Conservation (phyloP, 1,284 basidiomycete genomes). For the Apiotrichum gracile region DNA sequence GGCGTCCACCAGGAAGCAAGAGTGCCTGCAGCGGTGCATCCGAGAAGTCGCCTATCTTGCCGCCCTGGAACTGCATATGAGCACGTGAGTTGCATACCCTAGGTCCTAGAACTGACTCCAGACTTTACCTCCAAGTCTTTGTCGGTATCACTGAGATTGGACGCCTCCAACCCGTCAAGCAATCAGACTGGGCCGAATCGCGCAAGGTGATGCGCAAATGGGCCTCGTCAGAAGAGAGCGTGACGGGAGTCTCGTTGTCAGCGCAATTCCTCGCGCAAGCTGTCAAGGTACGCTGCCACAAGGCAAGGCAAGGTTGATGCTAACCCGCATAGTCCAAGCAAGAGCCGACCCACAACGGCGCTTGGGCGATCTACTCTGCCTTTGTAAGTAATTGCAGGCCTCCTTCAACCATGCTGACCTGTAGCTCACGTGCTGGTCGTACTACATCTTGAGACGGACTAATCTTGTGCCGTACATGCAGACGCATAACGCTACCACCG, state of each 20-base stretch:
- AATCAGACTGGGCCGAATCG: slow-evolving; percentile 5
- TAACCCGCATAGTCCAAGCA: neutral
- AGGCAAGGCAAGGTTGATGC: neutral
- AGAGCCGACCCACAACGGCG: neutral
- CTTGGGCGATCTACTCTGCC: slow-evolving; percentile 4
- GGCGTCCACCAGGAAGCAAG: neutral
- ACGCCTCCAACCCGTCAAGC: slow-evolving; percentile 3
- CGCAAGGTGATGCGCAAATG: slow-evolving; percentile 1
- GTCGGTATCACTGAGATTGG: slow-evolving; percentile 3
- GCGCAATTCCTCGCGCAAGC: neutral
- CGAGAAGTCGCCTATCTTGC: neutral
- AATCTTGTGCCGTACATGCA: neutral
- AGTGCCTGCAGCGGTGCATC: neutral
- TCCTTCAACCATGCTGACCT: neutral
- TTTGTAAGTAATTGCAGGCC: slow-evolving; percentile 1
- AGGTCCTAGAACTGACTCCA: neutral
- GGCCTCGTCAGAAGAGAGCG: neutral
- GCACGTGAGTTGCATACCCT: no score
- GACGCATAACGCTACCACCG: neutral
- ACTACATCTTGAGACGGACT: neutral
- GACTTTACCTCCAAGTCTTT: slow-evolving; percentile 3
- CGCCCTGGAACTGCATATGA: neutral
- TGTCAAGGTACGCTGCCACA: neutral
- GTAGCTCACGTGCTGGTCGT: slow-evolving; percentile 6
- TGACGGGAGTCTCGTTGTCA: neutral